Conservation (phyloP, 1,284 basidiomycete species). For the Coriolopsis trogii region DNA sequence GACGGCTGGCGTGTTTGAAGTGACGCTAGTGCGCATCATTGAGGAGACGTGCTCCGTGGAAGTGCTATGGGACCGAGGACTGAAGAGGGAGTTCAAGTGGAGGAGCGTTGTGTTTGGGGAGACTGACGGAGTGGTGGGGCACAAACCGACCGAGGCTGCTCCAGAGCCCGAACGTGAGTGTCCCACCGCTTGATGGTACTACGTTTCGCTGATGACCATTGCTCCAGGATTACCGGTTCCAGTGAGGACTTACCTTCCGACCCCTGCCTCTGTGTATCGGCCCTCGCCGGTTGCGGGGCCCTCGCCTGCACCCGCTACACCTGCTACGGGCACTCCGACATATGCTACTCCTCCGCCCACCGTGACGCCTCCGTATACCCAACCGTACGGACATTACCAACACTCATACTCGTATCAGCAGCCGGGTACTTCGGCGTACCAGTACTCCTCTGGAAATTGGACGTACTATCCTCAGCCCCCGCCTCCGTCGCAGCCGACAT, state of each 20-base stretch:
- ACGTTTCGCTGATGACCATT: background rate
- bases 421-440: slow-evolving; percentile 28
- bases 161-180: slow-evolving; percentile 40
- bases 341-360: slow-evolving; percentile 21
- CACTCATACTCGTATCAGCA: slow-evolving; percentile 1
- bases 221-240: slow-evolving; percentile 6
- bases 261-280: slow-evolving; percentile 35
- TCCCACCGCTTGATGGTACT: background rate
- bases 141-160: slow-evolving; percentile 61
- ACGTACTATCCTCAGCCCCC: background rate
- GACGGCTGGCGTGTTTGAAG: slow-evolving; percentile 79
- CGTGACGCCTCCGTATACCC: background rate
- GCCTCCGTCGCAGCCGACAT: background rate
- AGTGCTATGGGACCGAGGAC: slow-evolving; percentile 77
- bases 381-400: slow-evolving; percentile 2
- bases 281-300: background rate
- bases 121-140: slow-evolving; percentile 48
- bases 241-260: slow-evolving; percentile 26
- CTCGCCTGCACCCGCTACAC: background rate
- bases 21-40: slow-evolving; percentile 69
- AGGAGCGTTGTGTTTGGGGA: slow-evolving; percentile 70
- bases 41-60: slow-evolving; percentile 71
- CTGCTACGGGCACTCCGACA: slow-evolving; percentile 4
- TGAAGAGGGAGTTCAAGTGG: slow-evolving; percentile 80
- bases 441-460: slow-evolving; percentile 11